phyloP scores from a whole-genome alignment of 106 monocot species.

The Cymbidium sinense region DNA sequence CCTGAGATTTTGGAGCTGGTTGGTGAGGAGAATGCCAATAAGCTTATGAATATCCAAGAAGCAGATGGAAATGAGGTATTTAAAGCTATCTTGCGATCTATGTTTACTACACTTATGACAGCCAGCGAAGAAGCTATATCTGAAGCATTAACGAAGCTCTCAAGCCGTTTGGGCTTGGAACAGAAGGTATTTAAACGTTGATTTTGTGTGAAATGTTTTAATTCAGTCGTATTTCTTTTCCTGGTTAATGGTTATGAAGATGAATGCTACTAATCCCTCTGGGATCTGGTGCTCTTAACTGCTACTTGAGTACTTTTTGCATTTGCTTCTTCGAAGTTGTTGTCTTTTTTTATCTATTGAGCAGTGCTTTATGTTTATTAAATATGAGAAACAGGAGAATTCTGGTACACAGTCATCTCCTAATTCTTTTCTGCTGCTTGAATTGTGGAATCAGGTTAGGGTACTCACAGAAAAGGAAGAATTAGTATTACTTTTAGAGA shows the following conservation, averaged over 20 bases:
- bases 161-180: slow-evolving; percentile 37
- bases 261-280: background rate
- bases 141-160: slow-evolving; percentile 46
- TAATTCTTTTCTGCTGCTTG: background rate
- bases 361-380: background rate
- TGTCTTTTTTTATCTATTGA: background rate
- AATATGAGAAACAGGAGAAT: background rate
- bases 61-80: slow-evolving; percentile 18
- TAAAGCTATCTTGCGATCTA: slow-evolving; percentile 37
- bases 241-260: background rate
- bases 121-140: slow-evolving; percentile 50
- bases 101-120: slow-evolving; percentile 80
- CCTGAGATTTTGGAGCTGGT: slow-evolving; percentile 75
- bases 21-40: slow-evolving; percentile 34
- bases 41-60: slow-evolving; percentile 27
- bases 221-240: no score
- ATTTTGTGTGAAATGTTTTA: background rate
- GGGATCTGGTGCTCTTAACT: background rate
- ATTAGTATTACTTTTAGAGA: slow-evolving; percentile 56
- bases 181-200: slow-evolving; percentile 46
- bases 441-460: slow-evolving; percentile 38
- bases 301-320: background rate
- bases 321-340: no score
- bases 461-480: slow-evolving; percentile 80
- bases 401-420: background rate